Conservation (phyloP, 2,329 filamentous ascomycete species). For the Elsinoe perseae region DNA sequence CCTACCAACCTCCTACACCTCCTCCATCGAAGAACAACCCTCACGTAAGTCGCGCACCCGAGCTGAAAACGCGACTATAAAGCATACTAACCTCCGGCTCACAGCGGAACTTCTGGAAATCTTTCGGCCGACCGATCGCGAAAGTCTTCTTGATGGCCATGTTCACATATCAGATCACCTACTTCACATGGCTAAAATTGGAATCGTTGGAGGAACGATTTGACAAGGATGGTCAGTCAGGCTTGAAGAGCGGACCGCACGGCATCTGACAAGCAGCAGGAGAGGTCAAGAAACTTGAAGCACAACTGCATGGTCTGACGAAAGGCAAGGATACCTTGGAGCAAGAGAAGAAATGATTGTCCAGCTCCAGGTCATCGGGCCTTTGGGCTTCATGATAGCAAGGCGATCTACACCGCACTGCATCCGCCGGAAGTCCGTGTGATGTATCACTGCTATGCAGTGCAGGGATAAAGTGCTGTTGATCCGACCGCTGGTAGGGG, state of each 20-base stretch:
- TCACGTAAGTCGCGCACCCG: slow-evolving; percentile 6
- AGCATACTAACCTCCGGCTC: neutral
- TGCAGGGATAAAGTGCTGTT: neutral
- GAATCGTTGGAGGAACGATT: slow-evolving; percentile 62
- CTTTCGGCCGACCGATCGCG: slow-evolving; percentile 62
- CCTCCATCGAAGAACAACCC: slow-evolving; percentile 7
- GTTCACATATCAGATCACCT: slow-evolving; percentile 69
- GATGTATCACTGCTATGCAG: neutral
- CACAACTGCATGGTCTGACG: slow-evolving; percentile 9
- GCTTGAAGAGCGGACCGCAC: neutral
- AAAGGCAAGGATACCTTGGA: slow-evolving; percentile 8
- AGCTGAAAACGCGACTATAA: neutral
- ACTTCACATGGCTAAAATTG: slow-evolving; percentile 66
- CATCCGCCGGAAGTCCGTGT: too few relatives aligned
- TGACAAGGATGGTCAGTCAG: slow-evolving; percentile 47
- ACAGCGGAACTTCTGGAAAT: slow-evolving; percentile 63
- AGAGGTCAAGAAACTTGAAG: slow-evolving; percentile 9
- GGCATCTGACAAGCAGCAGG: neutral
- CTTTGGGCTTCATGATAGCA: neutral
- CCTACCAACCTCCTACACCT: slow-evolving; percentile 15
- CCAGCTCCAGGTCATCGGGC: neutral
- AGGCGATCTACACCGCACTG: neutral
- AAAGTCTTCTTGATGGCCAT: slow-evolving; percentile 69
- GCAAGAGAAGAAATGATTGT: neutral
- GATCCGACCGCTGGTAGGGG: neutral